phyloP scores from a whole-genome alignment of 1,284 basidiomycete genomes.

The Ustilago shanxiensis region DNA sequence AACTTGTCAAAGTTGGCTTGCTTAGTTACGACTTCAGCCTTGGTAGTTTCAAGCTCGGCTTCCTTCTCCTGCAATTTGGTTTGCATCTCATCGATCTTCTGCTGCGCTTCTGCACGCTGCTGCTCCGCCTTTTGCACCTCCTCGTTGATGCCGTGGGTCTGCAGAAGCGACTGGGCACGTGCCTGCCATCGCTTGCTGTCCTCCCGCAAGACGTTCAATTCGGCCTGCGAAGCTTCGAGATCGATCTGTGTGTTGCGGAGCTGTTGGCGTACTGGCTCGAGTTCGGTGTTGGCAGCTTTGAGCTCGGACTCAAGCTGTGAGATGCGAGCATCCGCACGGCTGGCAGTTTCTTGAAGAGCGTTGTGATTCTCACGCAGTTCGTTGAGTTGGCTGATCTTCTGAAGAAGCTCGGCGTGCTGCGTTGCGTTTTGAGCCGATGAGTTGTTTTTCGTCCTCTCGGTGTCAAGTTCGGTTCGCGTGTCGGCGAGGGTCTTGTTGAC shows the following conservation, averaged over 20 bases:
- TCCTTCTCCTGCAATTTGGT: conserved; percentile 40
- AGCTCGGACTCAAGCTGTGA: conserved; percentile 73
- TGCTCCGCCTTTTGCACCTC: conserved; percentile 66
- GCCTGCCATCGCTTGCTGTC: conserved; percentile 88
- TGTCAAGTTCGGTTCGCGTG: conserved; percentile 72
- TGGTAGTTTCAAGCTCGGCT: conserved; percentile 29
- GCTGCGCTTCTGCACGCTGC: conserved; percentile 56
- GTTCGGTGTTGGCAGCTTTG: conserved; percentile 74
- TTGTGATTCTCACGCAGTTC: conserved; percentile 88
- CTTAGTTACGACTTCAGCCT: conserved; percentile 44
- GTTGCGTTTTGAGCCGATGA: conserved; percentile 74
- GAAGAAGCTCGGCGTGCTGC: conserved; percentile 85
- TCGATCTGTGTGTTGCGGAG: conserved; percentile 80
- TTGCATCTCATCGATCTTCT: conserved; percentile 45
- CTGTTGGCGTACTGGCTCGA: conserved; percentile 83
- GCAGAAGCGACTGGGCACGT: conserved; percentile 82
- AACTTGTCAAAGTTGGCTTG: conserved; percentile 63
- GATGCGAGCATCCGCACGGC: conserved; percentile 75
- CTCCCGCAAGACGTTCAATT: conserved; percentile 80
- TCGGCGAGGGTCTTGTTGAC: conserved; percentile 80
- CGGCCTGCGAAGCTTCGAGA: conserved; percentile 78
- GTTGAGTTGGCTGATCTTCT: conserved; percentile 88
- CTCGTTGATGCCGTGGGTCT: conserved; percentile 86
- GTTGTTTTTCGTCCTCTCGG: conserved; percentile 47
- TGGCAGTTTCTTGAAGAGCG: conserved; percentile 82